These are phyloP conservation scores for Massospora cicadina DNA, from an alignment of 371 early-diverging fungal genomes.

Conservation along the genomic window DNA sequence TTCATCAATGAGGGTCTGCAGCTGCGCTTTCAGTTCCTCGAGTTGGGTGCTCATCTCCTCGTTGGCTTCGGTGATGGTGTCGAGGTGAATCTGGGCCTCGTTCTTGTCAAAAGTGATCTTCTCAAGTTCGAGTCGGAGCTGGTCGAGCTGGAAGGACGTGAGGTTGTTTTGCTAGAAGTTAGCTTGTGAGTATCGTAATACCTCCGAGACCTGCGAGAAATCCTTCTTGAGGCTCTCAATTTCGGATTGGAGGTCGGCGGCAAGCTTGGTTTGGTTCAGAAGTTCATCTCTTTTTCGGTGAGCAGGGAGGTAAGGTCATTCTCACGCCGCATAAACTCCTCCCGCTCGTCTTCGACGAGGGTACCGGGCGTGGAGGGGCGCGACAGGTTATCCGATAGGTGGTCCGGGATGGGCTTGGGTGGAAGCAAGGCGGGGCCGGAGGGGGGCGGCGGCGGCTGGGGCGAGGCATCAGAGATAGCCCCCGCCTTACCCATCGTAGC, in stretches of 20 bases:
- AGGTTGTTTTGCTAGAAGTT: conserved; percentile 41
- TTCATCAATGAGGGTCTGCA: conserved; percentile 27
- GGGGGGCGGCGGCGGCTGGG: conserved; percentile 7
- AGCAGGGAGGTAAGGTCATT: conserved; percentile 82
- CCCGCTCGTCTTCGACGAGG: conserved; percentile 74
- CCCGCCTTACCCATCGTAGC: conserved; percentile 39
- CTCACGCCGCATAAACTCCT: conserved; percentile 82
- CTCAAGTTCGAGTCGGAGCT: conserved; percentile 62
- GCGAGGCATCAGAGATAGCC: conserved; percentile 12
- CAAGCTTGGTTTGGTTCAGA: conserved; percentile 15
- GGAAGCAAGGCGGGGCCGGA: conserved; percentile 12
- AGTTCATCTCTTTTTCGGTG: conserved; percentile 52
- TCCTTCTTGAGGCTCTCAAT: conserved; percentile 40
- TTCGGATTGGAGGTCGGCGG: conserved; percentile 32
- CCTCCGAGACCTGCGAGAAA: conserved; percentile 21
- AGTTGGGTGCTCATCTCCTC: conserved; percentile 45
- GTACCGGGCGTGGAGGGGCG: conserved; percentile 60
- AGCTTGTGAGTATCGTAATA: neutral
- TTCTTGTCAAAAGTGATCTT: conserved; percentile 70
- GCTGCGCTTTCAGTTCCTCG: conserved; percentile 41
- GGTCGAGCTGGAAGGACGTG: conserved; percentile 41
- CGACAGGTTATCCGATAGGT: conserved; percentile 21
- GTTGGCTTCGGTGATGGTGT: conserved; percentile 70
- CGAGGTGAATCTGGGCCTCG: conserved; percentile 63
- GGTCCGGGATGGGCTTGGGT: conserved; percentile 13